Evolutionary conservation across 345 rosid species (phyloP), one percentile per base, ranked within the genome.

Genomic region (Moricandia arvensis): DNA sequence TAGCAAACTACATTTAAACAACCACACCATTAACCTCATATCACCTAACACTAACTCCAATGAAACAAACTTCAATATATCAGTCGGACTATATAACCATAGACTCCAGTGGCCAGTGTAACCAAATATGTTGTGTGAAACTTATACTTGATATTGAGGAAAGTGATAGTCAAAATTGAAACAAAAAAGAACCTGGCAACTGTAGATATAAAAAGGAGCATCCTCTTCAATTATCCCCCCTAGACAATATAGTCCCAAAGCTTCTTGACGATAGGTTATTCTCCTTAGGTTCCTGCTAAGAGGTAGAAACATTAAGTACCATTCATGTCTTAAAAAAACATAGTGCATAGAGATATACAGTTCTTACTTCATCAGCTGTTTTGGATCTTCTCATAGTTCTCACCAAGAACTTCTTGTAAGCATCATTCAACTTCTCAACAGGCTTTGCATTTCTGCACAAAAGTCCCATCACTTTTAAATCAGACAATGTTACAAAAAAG

Each of bases 191-290:
- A 90, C 97, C 92, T 94, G 99, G 83, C 99, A 94, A 82, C 97
- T 95, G 86, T 93, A 89, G 63, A 90, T 82, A 81, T 95, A 97
- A 77, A 92, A 92, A 67, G 97, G 99, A n/a, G 88, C 92, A 87
- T 95, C 99, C 80, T 90, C 92, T 43, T 86, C 92, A 59, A 94
- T 86, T 91, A 43, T 83, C 91, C 73, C 81, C 88, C 24, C 78
- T 84, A 21, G 85, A 55, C 79, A 93, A 63, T 75, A 88, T 38
- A 66, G 97, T 91, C 68, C 97, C 97, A 78, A 93, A 93, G 80
- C 89, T 91, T 78, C 96, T 80, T 17, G 67, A 73, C 37, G 90
- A 87, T 21, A 82, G 67, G 33, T 82, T 67, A 77, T 76, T 79
- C 78, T 86, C 96, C 75, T 75, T 84, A 0, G 76, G 38, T 47